Percentiles rank a stretch among this genome's conserved stretches.
phyloP scores from a whole-genome alignment of 306 rosid species.

The Abrus pulchellus region DNA sequence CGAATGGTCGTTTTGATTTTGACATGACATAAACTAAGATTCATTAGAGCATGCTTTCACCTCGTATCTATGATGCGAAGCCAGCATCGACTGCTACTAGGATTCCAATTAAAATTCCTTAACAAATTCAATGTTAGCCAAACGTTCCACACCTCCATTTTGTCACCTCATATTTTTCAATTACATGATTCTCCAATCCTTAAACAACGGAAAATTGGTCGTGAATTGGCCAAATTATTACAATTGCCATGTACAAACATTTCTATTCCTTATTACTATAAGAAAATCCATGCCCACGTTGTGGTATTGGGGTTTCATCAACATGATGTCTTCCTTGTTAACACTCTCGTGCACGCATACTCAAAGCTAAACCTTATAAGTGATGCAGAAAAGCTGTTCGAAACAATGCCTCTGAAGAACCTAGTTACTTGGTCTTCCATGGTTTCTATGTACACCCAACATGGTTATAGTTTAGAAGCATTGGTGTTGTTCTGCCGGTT shows the following conservation, averaged over 20 bases:
- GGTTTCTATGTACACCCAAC: conserved; percentile 82
- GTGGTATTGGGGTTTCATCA: conserved; percentile 68
- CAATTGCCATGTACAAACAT: conserved; percentile 49
- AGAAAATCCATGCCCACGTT: conserved; percentile 69
- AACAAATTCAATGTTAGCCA: conserved; percentile 26
- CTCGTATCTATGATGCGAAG: conserved; percentile 45
- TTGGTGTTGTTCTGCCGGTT: conserved; percentile 61
- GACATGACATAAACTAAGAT: background rate
- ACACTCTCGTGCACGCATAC: conserved; percentile 62
- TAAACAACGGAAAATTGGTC: conserved; percentile 55
- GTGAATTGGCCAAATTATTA: conserved; percentile 63
- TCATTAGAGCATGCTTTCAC: conserved; percentile 8
- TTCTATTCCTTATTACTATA: conserved; percentile 45
- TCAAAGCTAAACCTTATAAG: conserved; percentile 49
- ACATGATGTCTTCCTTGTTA: conserved; percentile 68
- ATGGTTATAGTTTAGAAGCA: conserved; percentile 60
- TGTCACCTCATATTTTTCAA: conserved; percentile 45
- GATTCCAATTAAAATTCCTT: conserved; percentile 37
- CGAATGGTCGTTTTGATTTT: background rate
- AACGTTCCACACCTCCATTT: conserved; percentile 45
- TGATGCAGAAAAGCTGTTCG: conserved; percentile 75
- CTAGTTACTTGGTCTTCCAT: conserved; percentile 79
- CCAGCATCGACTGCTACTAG: conserved; percentile 18
- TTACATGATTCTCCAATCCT: conserved; percentile 41
- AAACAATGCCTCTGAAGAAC: conserved; percentile 71